A percentile compares a stretch with the other conserved stretches of the same genome.
These are phyloP conservation scores for Letharia lupina DNA, from an alignment of 495 filamentous ascomycete genomes.

Conservation along the genomic window DNA sequence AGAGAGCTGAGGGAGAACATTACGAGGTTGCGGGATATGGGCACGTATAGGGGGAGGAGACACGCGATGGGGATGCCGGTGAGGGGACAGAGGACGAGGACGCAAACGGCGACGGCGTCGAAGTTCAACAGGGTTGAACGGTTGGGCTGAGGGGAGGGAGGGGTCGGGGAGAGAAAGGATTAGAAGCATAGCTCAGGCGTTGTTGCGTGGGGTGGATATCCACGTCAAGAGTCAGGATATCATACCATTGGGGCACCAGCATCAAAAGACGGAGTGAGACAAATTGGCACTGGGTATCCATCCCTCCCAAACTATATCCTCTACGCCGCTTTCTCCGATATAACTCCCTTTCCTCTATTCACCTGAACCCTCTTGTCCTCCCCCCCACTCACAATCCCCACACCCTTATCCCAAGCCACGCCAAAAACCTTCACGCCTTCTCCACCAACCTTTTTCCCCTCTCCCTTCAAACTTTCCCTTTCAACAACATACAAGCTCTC, in stretches of 20 bases:
- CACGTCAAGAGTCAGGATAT: not conserved
- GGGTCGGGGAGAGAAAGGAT: no score
- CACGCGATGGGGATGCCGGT: slow-evolving; percentile 87
- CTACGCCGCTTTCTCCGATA: slow-evolving; percentile 1
- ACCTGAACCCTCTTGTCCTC: slow-evolving; percentile 93
- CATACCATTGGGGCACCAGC: not conserved
- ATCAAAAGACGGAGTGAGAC: not conserved
- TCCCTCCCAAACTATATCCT: not conserved
- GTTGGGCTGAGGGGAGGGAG: slow-evolving; percentile 30
- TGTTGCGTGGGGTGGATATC: not conserved
- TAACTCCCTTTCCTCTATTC: slow-evolving; percentile 48
- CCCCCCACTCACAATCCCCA: slow-evolving; percentile 85
- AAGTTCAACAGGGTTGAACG: slow-evolving; percentile 76
- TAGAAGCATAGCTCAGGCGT: not conserved
- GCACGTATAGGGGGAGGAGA: slow-evolving; percentile 77
- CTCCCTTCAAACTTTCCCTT: slow-evolving; percentile 54
- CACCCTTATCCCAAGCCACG: slow-evolving; percentile 71
- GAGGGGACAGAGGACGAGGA: slow-evolving; percentile 78
- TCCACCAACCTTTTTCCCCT: slow-evolving; percentile 49
- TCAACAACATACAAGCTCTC: slow-evolving; percentile 75
- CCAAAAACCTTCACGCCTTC: slow-evolving; percentile 87
- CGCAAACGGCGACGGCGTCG: slow-evolving; percentile 67
- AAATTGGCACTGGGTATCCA: slow-evolving; percentile 1
- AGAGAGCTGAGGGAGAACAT: slow-evolving; percentile 76
- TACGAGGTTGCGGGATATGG: slow-evolving; percentile 77